A percentile compares a stretch with the other conserved stretches of the same genome.
Conservation (phyloP, 192 early-diverging fungal genomes). For the Backusella circina region DNA sequence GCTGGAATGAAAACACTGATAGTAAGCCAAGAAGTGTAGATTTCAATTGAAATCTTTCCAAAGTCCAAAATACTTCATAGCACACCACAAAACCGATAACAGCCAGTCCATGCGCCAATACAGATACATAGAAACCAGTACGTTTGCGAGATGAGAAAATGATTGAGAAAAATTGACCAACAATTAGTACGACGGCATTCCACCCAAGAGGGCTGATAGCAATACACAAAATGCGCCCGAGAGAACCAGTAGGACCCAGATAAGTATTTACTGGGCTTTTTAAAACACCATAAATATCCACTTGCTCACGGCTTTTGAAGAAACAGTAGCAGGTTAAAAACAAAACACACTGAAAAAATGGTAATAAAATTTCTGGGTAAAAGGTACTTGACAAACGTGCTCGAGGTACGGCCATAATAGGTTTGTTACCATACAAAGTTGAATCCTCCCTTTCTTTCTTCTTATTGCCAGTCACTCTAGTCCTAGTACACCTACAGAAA, state of each 20-base stretch:
- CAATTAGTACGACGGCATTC: conserved; percentile 51
- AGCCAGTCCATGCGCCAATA: conserved; percentile 47
- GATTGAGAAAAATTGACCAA: conserved; percentile 49
- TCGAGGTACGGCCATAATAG: conserved; percentile 47
- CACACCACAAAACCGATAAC: conserved; percentile 45
- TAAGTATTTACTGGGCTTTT: not conserved
- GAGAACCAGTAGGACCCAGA: conserved; percentile 11
- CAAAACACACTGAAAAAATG: conserved; percentile 53
- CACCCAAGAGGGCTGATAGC: conserved; percentile 52
- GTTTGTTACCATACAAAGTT: conserved; percentile 28
- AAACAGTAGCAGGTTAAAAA: conserved; percentile 52
- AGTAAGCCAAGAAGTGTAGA: conserved; percentile 54
- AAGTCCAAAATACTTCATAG: conserved; percentile 56
- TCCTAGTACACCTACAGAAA: conserved; percentile 56
- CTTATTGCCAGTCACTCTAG: conserved; percentile 60
- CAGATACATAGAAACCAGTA: conserved; percentile 57
- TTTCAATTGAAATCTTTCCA: conserved; percentile 52
- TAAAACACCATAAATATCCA: not conserved
- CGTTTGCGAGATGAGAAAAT: conserved; percentile 31
- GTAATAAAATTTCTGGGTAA: conserved; percentile 59
- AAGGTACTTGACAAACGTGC: conserved; percentile 57
- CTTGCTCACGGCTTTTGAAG: conserved; percentile 44
- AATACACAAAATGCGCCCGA: conserved; percentile 50
- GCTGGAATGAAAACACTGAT: conserved; percentile 53
- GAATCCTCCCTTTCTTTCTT: conserved; percentile 39